phyloP scores from a whole-genome alignment of 169 alveolate species.

The Miamiensis avidus region DNA sequence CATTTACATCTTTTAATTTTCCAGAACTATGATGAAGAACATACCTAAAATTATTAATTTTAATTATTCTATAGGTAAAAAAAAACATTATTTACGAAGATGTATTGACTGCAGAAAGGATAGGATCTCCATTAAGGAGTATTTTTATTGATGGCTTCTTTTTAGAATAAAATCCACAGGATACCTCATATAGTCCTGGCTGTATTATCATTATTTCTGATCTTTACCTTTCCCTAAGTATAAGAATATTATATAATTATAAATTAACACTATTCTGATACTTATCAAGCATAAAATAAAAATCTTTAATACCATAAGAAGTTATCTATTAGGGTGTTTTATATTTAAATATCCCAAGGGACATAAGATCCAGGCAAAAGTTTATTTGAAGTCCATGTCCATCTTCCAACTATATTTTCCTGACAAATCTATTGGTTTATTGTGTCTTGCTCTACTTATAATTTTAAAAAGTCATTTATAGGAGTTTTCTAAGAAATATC shows the following conservation, averaged over 20 bases:
- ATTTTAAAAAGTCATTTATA: conserved; percentile 48
- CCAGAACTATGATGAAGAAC: conserved; percentile 81
- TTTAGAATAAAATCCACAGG: conserved; percentile 79
- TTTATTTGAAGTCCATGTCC: conserved; percentile 85
- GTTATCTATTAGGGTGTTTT: conserved; percentile 85
- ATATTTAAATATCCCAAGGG: conserved; percentile 86
- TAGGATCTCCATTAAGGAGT: conserved; percentile 84
- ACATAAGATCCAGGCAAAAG: conserved; percentile 66
- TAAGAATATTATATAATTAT: too few species aligned
- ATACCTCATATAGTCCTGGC: conserved; percentile 77
- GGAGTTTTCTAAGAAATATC: conserved; percentile 7
- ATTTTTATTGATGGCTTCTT: conserved; percentile 86
- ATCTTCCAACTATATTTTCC: conserved; percentile 84
- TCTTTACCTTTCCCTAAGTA: neutral
- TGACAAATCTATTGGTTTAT: conserved; percentile 77
- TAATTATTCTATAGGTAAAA: too few species aligned
- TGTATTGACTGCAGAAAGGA: conserved; percentile 69
- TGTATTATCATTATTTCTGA: too few species aligned
- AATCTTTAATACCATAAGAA: conserved; percentile 82
- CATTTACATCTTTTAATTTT: conserved; percentile 52
- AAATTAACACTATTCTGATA: neutral
- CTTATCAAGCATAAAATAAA: conserved; percentile 57
- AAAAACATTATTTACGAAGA: conserved; percentile 8
- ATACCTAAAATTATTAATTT: conserved; percentile 19
- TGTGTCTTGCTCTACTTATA: conserved; percentile 61